Evolutionary conservation across 2,329 filamentous ascomycete genomes (phyloP), one percentile per base, ranked within the genome.

Genomic region (Didymella glomerata): DNA sequence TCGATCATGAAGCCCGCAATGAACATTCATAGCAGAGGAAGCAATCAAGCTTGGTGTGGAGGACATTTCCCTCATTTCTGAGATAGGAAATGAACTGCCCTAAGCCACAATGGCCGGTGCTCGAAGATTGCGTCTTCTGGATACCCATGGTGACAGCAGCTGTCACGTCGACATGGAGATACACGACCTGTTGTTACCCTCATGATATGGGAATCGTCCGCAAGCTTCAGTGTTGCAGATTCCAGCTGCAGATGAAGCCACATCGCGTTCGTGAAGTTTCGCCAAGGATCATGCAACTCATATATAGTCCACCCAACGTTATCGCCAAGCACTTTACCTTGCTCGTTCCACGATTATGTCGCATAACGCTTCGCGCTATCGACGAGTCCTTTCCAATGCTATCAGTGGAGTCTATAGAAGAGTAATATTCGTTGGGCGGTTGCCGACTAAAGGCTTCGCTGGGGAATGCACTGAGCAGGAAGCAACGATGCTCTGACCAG

Each of bases 1-100:
- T 60, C 57, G 28, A 62, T 59, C 32, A 57, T 58, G 18, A 64
- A 47, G 6, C 54, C 61, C 3, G 58, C 58, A 22, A 64, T 27
- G 14, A 64, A 62, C 27, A 60, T 57, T 48, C 58, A 64, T 13
- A 57, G n/a, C 10, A 64, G 10, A 62, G 48, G 13, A 54, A 56
- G 3, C 48, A 54, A n/a, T 64, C 58, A 11, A 62, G 38, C 25
- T 63, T 63, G 34, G 55, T 42, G 1, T 16, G 32, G 32, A 36
- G 32, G 11, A 18, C 32, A 9, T n/a, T 36, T n/a, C 18, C 32
- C 32, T 36, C 32, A 5, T 36, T n/a, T 36, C 32, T 47, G 18
- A 62, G 28, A 5, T 56, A 41, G 2, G 56, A 30, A 30, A 59
- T 49, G 13, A 54, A 54, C 1, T 32, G 44, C 3, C 49, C 56